Conservation (phyloP, 2,329 filamentous ascomycete genomes). For the Aspergillus latus region DNA sequence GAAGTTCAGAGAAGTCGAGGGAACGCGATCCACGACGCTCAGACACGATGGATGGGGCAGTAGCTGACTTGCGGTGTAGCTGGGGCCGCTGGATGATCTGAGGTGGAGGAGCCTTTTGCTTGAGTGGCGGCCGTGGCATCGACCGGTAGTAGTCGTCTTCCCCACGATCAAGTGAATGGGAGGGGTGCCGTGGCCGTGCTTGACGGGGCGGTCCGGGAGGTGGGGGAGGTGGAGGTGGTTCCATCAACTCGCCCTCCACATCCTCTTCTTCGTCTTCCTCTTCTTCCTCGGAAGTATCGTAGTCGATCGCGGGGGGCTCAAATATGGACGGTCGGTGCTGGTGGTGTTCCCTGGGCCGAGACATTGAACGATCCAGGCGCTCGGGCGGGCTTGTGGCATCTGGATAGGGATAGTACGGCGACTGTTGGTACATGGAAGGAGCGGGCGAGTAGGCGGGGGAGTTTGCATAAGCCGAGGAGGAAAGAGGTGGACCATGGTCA, state of each 20-base stretch:
- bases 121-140: slow-evolving; percentile 44
- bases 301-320: slow-evolving; percentile 35
- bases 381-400: slow-evolving; percentile 31
- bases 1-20: slow-evolving; percentile 38
- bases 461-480: slow-evolving; percentile 39
- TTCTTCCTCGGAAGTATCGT: slow-evolving; percentile 27
- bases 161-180: slow-evolving; percentile 33
- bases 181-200: slow-evolving; percentile 30
- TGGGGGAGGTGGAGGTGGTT: slow-evolving; percentile 27
- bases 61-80: slow-evolving; percentile 32
- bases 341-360: slow-evolving; percentile 35
- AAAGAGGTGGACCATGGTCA: slow-evolving; percentile 39
- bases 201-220: slow-evolving; percentile 28
- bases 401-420: slow-evolving; percentile 30
- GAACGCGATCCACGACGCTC: slow-evolving; percentile 33
- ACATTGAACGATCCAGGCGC: slow-evolving; percentile 35
- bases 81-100: slow-evolving; percentile 41
- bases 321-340: slow-evolving; percentile 37
- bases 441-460: slow-evolving; percentile 27
- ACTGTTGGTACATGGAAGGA: slow-evolving; percentile 33
- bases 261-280: slow-evolving; percentile 23
- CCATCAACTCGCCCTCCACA: slow-evolving; percentile 29
- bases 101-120: slow-evolving; percentile 26
- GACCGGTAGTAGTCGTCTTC: slow-evolving; percentile 44
- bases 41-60: slow-evolving; percentile 29